Conservation (phyloP, 805 yeast genomes). For the Candida dajiaensis region DNA sequence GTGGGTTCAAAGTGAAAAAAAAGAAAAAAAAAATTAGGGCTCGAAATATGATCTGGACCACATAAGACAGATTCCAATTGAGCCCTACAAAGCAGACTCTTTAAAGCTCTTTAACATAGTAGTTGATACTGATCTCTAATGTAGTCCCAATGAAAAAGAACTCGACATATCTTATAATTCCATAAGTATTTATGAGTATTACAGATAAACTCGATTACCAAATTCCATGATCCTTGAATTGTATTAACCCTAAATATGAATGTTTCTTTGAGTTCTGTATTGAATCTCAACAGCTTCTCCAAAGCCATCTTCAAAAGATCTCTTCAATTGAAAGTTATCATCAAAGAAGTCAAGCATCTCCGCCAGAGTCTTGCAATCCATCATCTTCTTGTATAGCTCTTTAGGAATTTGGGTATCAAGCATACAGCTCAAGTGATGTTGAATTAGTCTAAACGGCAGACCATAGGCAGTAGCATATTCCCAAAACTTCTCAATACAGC, state of each 20-base stretch:
- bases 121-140: too few species aligned
- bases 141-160: too few species aligned
- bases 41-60: background rate
- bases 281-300: slow-evolving; percentile 48
- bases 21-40: background rate
- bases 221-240: background rate
- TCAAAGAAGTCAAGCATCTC: slow-evolving; percentile 85
- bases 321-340: slow-evolving; percentile 51
- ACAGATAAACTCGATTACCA: background rate
- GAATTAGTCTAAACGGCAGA: slow-evolving; percentile 74
- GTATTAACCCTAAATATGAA: slow-evolving; percentile 22
- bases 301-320: slow-evolving; percentile 67
- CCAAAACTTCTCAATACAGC: slow-evolving; percentile 80
- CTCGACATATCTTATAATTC: too few species aligned
- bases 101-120: too few species aligned
- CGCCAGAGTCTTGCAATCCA: slow-evolving; percentile 48
- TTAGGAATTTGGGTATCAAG: slow-evolving; percentile 48
- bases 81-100: too few species aligned
- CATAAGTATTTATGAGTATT: background rate
- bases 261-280: slow-evolving; percentile 25
- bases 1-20: too few species aligned
- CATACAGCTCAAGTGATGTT: slow-evolving; percentile 90
- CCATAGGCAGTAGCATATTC: slow-evolving; percentile 76
- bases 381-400: slow-evolving; percentile 52
- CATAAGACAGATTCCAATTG: too few species aligned